Evolutionary conservation across 805 yeast species (phyloP).

Genomic region (Yarrowia alimentaria): DNA sequence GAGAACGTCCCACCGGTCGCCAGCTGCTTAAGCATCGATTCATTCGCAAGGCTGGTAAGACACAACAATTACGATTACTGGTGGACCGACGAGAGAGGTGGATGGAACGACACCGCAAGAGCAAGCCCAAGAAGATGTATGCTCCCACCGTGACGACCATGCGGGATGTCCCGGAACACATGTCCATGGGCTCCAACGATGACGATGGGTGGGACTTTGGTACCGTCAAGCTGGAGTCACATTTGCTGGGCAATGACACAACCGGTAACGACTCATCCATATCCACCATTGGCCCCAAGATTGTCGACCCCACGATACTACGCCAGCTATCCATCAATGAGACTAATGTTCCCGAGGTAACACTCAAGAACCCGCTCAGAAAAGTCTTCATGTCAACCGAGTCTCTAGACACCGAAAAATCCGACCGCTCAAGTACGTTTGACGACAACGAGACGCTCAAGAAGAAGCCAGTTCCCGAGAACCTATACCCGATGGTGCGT

Average conservation of each 20-base stretch:
- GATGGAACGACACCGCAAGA: conserved; percentile 15
- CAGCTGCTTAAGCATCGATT: conserved; percentile 56
- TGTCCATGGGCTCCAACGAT: too few species aligned
- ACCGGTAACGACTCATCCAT: conserved; percentile 20
- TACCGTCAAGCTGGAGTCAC: conserved; percentile 35
- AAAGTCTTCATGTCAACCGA: conserved; percentile 11
- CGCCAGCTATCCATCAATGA: conserved; percentile 5
- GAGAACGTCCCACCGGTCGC: conserved; percentile 59
- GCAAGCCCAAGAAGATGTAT: conserved; percentile 29
- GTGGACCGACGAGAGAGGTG: conserved; percentile 14
- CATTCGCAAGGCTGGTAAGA: conserved; percentile 21
- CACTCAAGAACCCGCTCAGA: conserved; percentile 8
- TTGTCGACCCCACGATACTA: background rate
- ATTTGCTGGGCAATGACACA: too few species aligned
- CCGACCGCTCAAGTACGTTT: background rate
- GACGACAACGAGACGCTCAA: too few species aligned
- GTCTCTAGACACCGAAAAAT: background rate
- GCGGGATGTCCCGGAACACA: too few species aligned
- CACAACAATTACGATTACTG: background rate
- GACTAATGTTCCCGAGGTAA: conserved; percentile 12
- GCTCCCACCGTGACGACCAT: conserved; percentile 13
- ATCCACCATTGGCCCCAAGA: background rate
- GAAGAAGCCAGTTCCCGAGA: background rate
- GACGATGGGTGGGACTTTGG: conserved; percentile 44
- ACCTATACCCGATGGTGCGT: background rate